phyloP scores from a whole-genome alignment of 2,329 filamentous ascomycete species.

The Phoma sp. region DNA sequence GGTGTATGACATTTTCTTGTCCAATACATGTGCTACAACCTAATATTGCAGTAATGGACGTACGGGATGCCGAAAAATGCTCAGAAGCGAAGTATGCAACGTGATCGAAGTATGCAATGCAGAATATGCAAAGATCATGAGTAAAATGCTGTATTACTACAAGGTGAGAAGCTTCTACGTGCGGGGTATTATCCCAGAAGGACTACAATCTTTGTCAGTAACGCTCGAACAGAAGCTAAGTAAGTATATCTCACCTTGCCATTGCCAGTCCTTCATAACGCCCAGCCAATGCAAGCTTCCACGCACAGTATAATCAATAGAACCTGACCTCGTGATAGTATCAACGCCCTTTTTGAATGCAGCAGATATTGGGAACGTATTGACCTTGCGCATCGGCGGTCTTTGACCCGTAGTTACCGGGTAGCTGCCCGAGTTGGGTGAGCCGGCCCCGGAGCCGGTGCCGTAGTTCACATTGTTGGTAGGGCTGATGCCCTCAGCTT shows the following conservation, averaged over 20 bases:
- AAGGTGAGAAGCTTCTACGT: background rate
- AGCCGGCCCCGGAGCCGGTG: slow-evolving; percentile 11
- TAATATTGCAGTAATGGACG: background rate
- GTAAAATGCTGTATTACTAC: too few relatives aligned
- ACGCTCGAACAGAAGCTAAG: background rate
- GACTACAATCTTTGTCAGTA: background rate
- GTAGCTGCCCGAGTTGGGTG: slow-evolving; percentile 12
- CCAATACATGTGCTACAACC: too few relatives aligned
- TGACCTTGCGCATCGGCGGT: slow-evolving; percentile 10
- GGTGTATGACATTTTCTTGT: too few relatives aligned
- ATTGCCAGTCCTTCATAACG: slow-evolving; percentile 73
- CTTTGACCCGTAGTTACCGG: background rate
- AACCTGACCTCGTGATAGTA: slow-evolving; percentile 53
- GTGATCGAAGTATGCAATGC: background rate
- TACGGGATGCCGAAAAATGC: too few relatives aligned
- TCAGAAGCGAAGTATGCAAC: background rate
- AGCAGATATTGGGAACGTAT: slow-evolving; percentile 42
- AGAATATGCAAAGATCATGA: background rate
- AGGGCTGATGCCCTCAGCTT: slow-evolving; percentile 1
- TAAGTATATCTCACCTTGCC: slow-evolving; percentile 65
- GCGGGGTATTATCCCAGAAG: background rate
- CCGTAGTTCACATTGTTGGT: slow-evolving; percentile 14
- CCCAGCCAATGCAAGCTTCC: slow-evolving; percentile 72
- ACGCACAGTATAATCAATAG: slow-evolving; percentile 68
- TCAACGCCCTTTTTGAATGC: slow-evolving; percentile 43